phyloP scores from a whole-genome alignment of 345 rosid genomes.

The Brassica incana region DNA sequence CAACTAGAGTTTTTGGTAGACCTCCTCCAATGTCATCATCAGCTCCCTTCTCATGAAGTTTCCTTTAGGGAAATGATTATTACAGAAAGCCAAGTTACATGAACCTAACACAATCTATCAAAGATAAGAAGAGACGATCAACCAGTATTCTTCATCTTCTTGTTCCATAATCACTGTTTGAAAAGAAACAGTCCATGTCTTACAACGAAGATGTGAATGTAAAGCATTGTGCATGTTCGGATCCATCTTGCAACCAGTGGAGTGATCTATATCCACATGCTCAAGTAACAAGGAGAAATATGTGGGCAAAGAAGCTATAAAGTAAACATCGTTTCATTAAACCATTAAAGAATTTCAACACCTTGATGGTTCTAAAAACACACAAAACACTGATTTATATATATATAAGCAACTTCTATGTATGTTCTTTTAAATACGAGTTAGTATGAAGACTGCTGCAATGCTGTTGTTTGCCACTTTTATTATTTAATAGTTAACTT shows the following conservation, averaged over 20 bases:
- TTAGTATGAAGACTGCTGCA: not conserved
- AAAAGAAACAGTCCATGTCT: conserved; percentile 46
- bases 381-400: not conserved
- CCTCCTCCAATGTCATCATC: conserved; percentile 56
- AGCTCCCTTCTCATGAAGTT: conserved; percentile 43
- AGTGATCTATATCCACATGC: conserved; percentile 53
- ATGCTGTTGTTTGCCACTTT: no score
- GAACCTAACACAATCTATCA: conserved; percentile 67
- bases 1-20: conserved; percentile 52
- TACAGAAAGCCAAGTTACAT: conserved; percentile 69
- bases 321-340: conserved; percentile 8
- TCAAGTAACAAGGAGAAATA: conserved; percentile 38
- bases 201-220: conserved; percentile 51
- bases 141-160: conserved; percentile 33
- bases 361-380: conserved; percentile 31
- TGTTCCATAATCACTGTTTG: conserved; percentile 36
- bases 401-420: not conserved
- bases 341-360: conserved; percentile 13
- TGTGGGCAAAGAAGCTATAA: conserved; percentile 40
- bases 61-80: conserved; percentile 45
- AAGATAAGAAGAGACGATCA: conserved; percentile 62
- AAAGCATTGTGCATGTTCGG: conserved; percentile 52
- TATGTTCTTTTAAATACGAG: not conserved
- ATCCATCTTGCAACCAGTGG: not conserved
- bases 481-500: no score